These are phyloP conservation scores for Amauroascus niger DNA, from an alignment of 2,329 filamentous ascomycete species.

Conservation along the genomic window DNA sequence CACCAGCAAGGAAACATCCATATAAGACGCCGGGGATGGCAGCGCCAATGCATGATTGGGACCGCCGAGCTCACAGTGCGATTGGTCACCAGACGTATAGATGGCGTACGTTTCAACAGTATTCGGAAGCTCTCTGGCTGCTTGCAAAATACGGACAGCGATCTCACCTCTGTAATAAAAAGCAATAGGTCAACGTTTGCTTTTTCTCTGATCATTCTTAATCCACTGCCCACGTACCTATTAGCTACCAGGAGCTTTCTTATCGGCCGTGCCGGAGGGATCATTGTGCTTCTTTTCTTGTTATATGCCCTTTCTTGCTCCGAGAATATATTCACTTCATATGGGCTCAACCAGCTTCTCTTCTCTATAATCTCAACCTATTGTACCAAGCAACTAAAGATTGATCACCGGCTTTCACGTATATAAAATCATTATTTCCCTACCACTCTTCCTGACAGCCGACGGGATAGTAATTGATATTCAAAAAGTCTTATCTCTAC, in stretches of 20 bases:
- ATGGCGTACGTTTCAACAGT: conserved; percentile 47
- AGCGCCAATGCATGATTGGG: conserved; percentile 45
- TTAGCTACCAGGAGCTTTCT: conserved; percentile 47
- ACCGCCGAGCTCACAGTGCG: conserved; percentile 42
- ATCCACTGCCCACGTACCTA: conserved; percentile 31
- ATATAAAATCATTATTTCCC: neutral
- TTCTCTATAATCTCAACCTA: no score
- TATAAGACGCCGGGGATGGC: conserved; percentile 44
- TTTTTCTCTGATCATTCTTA: neutral
- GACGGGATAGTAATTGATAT: no score
- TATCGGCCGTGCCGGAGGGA: conserved; percentile 31
- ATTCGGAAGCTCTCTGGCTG: conserved; percentile 47
- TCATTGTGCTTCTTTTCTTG: conserved; percentile 15
- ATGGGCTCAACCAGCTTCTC: neutral
- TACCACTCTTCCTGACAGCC: no score
- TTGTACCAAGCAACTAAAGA: no score
- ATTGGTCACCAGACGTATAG: conserved; percentile 47
- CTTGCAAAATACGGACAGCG: conserved; percentile 50
- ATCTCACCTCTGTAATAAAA: conserved; percentile 58
- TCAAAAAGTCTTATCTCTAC: no score
- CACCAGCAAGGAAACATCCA: conserved; percentile 43
- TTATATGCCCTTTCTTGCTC: neutral
- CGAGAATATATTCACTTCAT: neutral
- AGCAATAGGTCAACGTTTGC: conserved; percentile 4
- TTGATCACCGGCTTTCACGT: no score